Evolutionary conservation across 2,329 filamentous ascomycete genomes (phyloP), one percentile per base, ranked within the genome.

Genomic region (Hymenoscyphus repandus): DNA sequence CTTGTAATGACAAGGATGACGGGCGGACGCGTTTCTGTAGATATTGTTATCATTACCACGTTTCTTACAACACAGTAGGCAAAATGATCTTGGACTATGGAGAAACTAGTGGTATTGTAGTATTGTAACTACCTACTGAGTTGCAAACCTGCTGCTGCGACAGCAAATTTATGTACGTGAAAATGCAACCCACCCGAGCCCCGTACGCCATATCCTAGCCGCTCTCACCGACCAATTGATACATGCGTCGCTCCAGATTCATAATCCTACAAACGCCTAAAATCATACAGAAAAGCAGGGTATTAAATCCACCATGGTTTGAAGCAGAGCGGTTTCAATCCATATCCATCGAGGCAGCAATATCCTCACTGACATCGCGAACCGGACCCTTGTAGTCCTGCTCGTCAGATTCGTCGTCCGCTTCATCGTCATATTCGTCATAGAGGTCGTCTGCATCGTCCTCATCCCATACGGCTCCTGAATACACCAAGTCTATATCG

Each of bases 261-360:
- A n/a, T 59, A 56, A 43, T 57, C 47, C 42, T 56, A 55, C 53
- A 58, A 43, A 50, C 40, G 50, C 20, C 17, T 22, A 34, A 47
- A 51, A 33, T 42, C 49, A 46, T 45, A 52, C 57, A 53, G 52
- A 44, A 47, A 52, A 51, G 27, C 32, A 47, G 30, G 22, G 47
- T 53, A 58, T 52, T 52, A 55, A 27, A 27, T 27, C 22, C 22
- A 53, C 22, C 47, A 36, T 40, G 33, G 42, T 32, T 15, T 43
- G 47, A 20, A 30, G 34, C 22, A 44, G 39, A 41, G 41, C 49
- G 51, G 45, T 55, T 54, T 51, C 53, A 52, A 54, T 50, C 50
- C 58, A 85, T 77, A 62, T 85, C 82, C 79, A 85, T 84, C 17
- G 74, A 72, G 3, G 74, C 74, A 30, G 79, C 80, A 42, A 85